Percentiles rank a stretch among this genome's conserved stretches.
These are phyloP conservation scores for Oryza rufipogon DNA, from an alignment of 176 grass and related monocot genomes.

Conservation along the genomic window DNA sequence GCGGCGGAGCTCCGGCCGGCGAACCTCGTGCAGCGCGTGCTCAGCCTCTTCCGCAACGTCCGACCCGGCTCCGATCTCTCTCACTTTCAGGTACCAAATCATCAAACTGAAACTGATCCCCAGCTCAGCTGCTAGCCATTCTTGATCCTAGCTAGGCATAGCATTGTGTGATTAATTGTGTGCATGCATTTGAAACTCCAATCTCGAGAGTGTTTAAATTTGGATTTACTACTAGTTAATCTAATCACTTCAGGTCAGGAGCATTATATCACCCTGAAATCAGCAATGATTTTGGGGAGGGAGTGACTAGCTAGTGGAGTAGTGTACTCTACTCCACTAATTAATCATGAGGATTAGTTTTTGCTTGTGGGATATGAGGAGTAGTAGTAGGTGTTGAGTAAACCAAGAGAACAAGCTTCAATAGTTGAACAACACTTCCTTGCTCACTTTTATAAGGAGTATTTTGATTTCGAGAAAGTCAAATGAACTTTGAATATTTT, in stretches of 20 bases:
- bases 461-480: too few species aligned
- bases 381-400: background rate
- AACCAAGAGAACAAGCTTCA: too few species aligned
- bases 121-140: background rate
- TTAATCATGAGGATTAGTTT: background rate
- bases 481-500: too few species aligned
- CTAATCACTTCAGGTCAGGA: background rate
- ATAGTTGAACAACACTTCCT: too few species aligned
- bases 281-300: slow-evolving; percentile 8
- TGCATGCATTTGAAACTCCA: slow-evolving; percentile 5
- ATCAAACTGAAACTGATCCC: background rate
- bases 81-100: slow-evolving; percentile 62
- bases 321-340: background rate
- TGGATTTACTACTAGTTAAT: background rate
- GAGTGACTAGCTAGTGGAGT: background rate
- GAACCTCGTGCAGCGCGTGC: slow-evolving; percentile 60
- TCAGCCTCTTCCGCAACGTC: slow-evolving; percentile 86
- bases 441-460: too few species aligned
- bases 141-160: background rate
- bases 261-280: background rate
- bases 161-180: background rate
- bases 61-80: slow-evolving; percentile 83
- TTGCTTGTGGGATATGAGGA: background rate
- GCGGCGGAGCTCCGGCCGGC: slow-evolving; percentile 66
- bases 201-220: slow-evolving; percentile 4